phyloP scores from a whole-genome alignment of 495 filamentous ascomycete genomes.

The Pseudomonodictys pantanalensis region DNA sequence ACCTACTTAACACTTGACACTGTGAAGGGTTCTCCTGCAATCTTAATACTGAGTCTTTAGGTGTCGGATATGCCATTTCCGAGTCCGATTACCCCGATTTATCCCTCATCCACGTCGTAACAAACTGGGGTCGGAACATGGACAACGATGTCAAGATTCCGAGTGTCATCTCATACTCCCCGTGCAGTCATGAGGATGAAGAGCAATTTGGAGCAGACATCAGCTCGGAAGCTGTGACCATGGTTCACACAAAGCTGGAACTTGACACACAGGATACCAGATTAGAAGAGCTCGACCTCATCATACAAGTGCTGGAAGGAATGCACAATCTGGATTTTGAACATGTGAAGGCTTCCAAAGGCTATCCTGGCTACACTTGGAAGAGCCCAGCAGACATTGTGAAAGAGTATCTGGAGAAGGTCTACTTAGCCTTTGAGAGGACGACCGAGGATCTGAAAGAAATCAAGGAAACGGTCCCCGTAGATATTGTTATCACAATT shows the following conservation, averaged over 20 bases:
- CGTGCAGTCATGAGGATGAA: not conserved
- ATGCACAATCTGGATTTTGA: constrained; percentile 16
- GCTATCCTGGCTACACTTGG: constrained; percentile 1
- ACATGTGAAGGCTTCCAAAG: not conserved
- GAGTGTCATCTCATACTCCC: constrained; percentile 23
- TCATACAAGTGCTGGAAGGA: constrained; percentile 15
- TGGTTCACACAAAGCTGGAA: constrained; percentile 21
- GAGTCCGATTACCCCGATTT: too few relatives aligned
- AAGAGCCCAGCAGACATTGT: constrained; percentile 19
- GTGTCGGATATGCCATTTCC: too few relatives aligned
- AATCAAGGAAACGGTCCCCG: not conserved
- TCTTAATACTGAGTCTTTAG: not conserved
- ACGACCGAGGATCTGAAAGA: not conserved
- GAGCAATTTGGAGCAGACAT: constrained; percentile 13
- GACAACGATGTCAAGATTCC: constrained; percentile 17
- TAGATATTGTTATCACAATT: constrained; percentile 24
- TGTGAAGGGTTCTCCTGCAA: too few relatives aligned
- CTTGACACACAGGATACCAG: constrained; percentile 11
- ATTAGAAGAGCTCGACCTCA: constrained; percentile 11
- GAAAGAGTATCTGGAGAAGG: constrained; percentile 16
- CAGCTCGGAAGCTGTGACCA: constrained; percentile 7
- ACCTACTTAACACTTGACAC: too few relatives aligned
- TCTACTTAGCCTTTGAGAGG: not conserved
- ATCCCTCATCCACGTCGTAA: not conserved
- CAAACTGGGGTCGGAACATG: constrained; percentile 9